phyloP scores from a whole-genome alignment of 495 filamentous ascomycete genomes.

The Platismatia glauca region DNA sequence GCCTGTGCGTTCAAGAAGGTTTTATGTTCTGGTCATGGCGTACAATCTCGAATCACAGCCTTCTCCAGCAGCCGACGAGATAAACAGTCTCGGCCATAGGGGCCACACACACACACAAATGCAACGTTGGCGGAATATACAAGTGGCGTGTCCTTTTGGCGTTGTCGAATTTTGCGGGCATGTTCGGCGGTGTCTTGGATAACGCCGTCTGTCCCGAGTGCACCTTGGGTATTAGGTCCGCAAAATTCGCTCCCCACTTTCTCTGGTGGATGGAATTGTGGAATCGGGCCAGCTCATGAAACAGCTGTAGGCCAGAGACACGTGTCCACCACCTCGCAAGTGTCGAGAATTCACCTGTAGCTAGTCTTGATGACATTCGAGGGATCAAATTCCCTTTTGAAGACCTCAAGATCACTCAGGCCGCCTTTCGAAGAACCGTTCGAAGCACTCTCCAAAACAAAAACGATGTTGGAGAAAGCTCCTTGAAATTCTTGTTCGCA shows the following conservation, averaged over 20 bases:
- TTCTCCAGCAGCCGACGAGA: not conserved
- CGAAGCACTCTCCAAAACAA: conserved; percentile 49
- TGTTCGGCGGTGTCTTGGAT: not conserved
- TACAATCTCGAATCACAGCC: not conserved
- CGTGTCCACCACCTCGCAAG: not conserved
- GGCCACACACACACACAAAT: not conserved
- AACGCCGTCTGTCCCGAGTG: not conserved
- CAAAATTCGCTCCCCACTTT: not conserved
- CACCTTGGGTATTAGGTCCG: not conserved
- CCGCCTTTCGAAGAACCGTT: conserved; percentile 25
- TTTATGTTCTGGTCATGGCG: not conserved
- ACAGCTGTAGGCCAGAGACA: not conserved
- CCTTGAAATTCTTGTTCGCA: conserved; percentile 58
- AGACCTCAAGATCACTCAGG: conserved; percentile 31
- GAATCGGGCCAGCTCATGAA: not conserved
- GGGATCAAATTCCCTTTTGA: conserved; percentile 34
- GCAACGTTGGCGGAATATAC: not conserved
- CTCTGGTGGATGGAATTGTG: not conserved
- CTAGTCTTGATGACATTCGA: conserved; percentile 29
- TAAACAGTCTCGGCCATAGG: not conserved
- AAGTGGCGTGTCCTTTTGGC: not conserved
- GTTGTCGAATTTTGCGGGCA: not conserved
- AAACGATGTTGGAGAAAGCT: conserved; percentile 58
- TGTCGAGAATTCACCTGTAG: conserved; percentile 14
- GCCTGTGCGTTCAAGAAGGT: not conserved